Evolutionary conservation across 2,329 filamentous ascomycete genomes (phyloP).

Genomic region (Colletotrichum lupini): DNA sequence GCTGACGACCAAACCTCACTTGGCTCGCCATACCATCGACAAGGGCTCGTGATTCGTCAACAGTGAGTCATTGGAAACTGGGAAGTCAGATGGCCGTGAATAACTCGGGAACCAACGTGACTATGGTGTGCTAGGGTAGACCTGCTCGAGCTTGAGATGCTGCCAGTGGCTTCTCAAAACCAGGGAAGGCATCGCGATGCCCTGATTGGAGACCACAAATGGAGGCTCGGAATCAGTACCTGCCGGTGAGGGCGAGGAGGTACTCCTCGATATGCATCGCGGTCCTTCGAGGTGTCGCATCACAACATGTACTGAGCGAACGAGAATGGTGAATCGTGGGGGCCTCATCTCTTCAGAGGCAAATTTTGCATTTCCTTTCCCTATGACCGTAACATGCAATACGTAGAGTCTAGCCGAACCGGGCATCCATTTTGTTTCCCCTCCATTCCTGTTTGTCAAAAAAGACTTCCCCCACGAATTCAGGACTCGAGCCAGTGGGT

Average conservation of each 20-base stretch:
- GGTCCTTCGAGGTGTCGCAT: background rate
- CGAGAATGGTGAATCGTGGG: background rate
- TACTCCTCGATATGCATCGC: too few relatives aligned
- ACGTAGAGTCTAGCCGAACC: slow-evolving; percentile 39
- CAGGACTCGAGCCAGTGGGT: slow-evolving; percentile 31
- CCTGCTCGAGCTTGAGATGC: background rate
- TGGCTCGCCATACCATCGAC: background rate
- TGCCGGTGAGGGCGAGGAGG: too few relatives aligned
- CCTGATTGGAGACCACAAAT: too few relatives aligned
- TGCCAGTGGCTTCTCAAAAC: background rate
- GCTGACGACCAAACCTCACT: background rate
- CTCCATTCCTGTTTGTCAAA: slow-evolving; percentile 29
- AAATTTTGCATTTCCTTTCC: slow-evolving; percentile 55
- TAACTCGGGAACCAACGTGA: too few relatives aligned
- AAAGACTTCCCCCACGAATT: slow-evolving; percentile 40
- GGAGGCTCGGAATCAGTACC: background rate
- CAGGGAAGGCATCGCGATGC: too few relatives aligned
- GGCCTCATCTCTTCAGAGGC: slow-evolving; percentile 33
- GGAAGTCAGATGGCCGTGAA: background rate
- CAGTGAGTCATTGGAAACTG: background rate
- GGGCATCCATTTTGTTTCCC: slow-evolving; percentile 39
- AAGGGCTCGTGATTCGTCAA: background rate
- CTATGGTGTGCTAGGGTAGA: background rate
- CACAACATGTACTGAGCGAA: background rate
- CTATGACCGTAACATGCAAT: slow-evolving; percentile 61